These are phyloP conservation scores for Brettanomyces bruxellensis DNA, from an alignment of 805 yeast genomes.

Conservation along the genomic window DNA sequence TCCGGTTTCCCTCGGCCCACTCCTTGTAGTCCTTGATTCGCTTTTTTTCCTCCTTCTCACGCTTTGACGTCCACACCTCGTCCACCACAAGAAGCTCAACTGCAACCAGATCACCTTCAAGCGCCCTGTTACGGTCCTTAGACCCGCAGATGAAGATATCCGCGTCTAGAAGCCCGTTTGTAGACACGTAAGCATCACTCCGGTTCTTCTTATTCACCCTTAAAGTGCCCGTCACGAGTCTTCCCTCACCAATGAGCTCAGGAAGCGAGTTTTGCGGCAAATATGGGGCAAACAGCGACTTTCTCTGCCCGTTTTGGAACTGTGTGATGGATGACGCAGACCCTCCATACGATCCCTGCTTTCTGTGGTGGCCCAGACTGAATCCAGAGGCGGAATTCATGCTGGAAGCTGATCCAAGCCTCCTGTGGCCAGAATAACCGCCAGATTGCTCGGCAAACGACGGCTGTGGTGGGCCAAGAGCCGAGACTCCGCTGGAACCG, in stretches of 20 bases:
- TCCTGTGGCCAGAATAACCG: constrained; percentile 52
- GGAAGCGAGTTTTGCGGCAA: constrained; percentile 91
- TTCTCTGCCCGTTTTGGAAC: constrained; percentile 39
- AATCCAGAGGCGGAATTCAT: constrained; percentile 22
- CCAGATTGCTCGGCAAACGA: constrained; percentile 30
- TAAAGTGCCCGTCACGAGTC: constrained; percentile 83
- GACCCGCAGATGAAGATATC: constrained; percentile 98
- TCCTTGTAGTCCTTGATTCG: constrained; percentile 67
- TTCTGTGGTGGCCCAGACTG: constrained; percentile 67
- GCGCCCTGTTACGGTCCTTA: constrained; percentile 93
- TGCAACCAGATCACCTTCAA: constrained; percentile 95
- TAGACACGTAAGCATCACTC: constrained; percentile 96
- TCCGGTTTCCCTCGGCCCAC: constrained; percentile 80
- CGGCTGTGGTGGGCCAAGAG: constrained; percentile 47
- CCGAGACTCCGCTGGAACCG: constrained; percentile 3
- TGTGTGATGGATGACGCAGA: constrained; percentile 45
- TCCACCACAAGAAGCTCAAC: constrained; percentile 90
- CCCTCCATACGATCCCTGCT: constrained; percentile 62
- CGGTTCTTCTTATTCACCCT: constrained; percentile 94
- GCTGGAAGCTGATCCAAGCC: background rate
- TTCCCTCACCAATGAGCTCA: constrained; percentile 79
- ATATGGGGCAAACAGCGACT: constrained; percentile 91
- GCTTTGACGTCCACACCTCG: constrained; percentile 95
- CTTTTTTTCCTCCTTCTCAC: constrained; percentile 95
- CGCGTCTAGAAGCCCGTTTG: constrained; percentile 92